Base-by-base conservation (phyloP, 2,329 filamentous ascomycete genomes). In the Pseudogymnoascus sp. region DNA sequence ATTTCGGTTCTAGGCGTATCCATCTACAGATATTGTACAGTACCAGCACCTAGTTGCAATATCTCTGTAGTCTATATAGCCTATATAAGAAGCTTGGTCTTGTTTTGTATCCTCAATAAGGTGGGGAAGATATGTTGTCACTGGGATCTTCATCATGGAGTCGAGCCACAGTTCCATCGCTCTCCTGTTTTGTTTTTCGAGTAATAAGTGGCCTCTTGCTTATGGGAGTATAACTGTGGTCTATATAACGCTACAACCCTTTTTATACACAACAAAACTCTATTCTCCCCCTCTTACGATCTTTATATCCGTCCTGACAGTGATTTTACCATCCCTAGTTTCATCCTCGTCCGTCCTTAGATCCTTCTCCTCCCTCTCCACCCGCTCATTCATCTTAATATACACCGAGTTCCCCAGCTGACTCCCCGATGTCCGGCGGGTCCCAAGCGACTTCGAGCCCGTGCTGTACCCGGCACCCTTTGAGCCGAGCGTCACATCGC, bases 371-470 rank as follows among this genome's bases (percentile, higher is more conserved):
- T 64, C 42, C 11, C 59, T 61, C 40, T 42, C 64, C 46, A 37
- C 60, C 61, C 53, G 61, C 29, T 50, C 60, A 56, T 40, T 13
- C 4, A 21, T 62, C n/a, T 62, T 56, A 26, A 63, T 62, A 1
- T 40, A 31, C 26, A 46, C 13, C 19, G 26, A n/a, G 11, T 31
- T 59, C 60, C 50, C 64, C 60, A 31, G 59, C 62, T 42, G 53
- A 63, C 40, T 66, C 26, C 46, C 46, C n/a, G 46, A 56, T n/a
- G 19, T 56, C n/a, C 26, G n/a, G 26, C 46, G 46, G 2, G 46
- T 56, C 7, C n/a, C 6, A 13, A 13, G 9, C 9, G 46, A 56
- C 46, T 56, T 56, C 46, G 46, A 56, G n/a, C 46, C 26, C 26
- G 46, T 56, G n/a, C 46, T 17, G 46, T 56, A 56, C n/a, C 29